A percentile compares a stretch with the other conserved stretches of the same genome.
These are phyloP conservation scores for Verticillium zaregamsianum DNA, from an alignment of 2,329 filamentous ascomycete genomes.

Conservation along the genomic window DNA sequence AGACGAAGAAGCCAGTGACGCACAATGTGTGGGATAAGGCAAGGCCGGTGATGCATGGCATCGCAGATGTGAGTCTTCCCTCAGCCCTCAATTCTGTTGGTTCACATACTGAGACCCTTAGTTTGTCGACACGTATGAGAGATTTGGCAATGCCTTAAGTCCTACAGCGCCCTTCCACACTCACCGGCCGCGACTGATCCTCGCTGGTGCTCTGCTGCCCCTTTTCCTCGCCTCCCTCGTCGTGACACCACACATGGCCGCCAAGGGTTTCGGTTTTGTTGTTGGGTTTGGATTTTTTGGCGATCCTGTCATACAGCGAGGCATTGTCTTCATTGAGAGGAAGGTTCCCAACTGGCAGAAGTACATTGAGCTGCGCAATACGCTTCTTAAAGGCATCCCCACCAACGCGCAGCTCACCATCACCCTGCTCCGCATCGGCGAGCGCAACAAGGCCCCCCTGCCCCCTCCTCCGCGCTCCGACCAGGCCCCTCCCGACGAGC, in stretches of 20 bases:
- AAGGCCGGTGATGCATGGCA: constrained; percentile 62
- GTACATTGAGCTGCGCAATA: constrained; percentile 69
- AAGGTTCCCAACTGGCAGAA: constrained; percentile 69
- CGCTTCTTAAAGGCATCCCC: constrained; percentile 74
- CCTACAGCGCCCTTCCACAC: constrained; percentile 59
- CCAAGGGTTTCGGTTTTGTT: constrained; percentile 63
- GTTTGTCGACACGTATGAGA: constrained; percentile 45
- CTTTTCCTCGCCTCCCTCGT: constrained; percentile 49
- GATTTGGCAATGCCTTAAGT: constrained; percentile 53
- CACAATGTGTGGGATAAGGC: constrained; percentile 74
- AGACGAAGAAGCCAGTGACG: constrained; percentile 75
- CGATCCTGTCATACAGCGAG: constrained; percentile 65
- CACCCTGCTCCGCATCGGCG: constrained; percentile 76
- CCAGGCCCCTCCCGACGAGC: constrained; percentile 28
- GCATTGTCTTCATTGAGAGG: constrained; percentile 52
- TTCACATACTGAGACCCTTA: not conserved
- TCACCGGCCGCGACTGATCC: constrained; percentile 45
- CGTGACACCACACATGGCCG: constrained; percentile 53
- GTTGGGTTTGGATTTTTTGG: constrained; percentile 77
- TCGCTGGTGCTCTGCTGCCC: constrained; percentile 50
- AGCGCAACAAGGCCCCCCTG: constrained; percentile 74
- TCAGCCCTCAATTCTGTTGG: not conserved
- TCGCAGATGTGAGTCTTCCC: constrained; percentile 34
- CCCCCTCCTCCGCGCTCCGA: constrained; percentile 49
- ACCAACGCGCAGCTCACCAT: constrained; percentile 83